Conservation (phyloP, 2,329 filamentous ascomycete species). For the Fusarium acutatum region DNA sequence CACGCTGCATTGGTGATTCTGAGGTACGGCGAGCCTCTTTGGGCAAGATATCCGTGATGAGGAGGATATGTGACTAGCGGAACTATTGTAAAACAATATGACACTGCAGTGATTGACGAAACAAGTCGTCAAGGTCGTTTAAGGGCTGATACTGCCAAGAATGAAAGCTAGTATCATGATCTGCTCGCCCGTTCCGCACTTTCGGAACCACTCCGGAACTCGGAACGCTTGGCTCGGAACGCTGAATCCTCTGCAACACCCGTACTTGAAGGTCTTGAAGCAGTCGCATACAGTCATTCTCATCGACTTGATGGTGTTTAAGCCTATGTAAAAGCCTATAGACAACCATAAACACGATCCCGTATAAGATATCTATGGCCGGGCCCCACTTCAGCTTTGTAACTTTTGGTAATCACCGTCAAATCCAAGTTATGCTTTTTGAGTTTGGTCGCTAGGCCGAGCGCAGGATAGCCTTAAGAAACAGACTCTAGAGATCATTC, state of each 20-base stretch:
- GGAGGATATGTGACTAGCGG: background rate
- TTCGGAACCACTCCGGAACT: background rate
- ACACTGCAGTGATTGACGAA: background rate
- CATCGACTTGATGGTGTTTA: background rate
- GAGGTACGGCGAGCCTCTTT: background rate
- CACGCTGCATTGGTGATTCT: background rate
- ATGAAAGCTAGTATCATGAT: background rate
- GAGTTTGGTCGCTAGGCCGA: background rate
- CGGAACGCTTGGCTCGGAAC: background rate
- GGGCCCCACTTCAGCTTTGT: background rate
- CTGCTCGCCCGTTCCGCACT: background rate
- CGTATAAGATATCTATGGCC: fast-evolving
- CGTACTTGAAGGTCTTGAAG: too few relatives aligned
- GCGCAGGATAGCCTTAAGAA: background rate
- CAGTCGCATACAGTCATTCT: fast-evolving
- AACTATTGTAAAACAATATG: background rate
- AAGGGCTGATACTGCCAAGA: background rate
- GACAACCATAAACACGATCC: background rate
- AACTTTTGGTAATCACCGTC: background rate
- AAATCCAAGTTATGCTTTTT: background rate
- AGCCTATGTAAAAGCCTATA: background rate
- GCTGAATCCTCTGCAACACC: too few relatives aligned
- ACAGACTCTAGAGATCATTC: too few relatives aligned
- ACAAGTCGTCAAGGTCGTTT: background rate
- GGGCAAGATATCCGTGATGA: background rate